A percentile compares a stretch with the other conserved stretches of the same genome.
phyloP scores from a whole-genome alignment of 306 rosid genomes.

The Casuarina cunninghamiana region DNA sequence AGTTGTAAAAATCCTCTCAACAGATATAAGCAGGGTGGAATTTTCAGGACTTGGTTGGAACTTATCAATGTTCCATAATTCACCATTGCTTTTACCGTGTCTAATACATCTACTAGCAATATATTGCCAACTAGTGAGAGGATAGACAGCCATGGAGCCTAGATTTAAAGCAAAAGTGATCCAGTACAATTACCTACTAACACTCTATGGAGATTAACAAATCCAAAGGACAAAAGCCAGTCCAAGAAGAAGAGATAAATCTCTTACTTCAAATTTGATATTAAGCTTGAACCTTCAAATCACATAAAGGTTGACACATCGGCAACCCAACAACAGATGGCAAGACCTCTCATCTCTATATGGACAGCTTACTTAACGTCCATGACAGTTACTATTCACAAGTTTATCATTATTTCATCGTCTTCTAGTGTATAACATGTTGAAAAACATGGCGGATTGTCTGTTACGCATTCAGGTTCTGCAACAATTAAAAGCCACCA shows the following conservation, averaged over 20 bases:
- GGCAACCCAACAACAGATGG: background rate
- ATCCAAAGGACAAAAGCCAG: background rate
- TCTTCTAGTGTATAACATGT: background rate
- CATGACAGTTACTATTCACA: too few species aligned
- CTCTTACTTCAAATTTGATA: background rate
- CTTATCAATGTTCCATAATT: background rate
- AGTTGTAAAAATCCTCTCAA: background rate
- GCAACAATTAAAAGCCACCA: background rate
- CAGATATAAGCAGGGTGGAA: background rate
- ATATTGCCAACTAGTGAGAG: background rate
- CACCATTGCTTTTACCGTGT: background rate
- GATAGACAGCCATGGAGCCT: background rate
- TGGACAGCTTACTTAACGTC: background rate
- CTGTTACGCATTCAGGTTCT: background rate
- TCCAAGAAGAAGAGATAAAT: background rate
- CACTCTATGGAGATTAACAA: background rate
- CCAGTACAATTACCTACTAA: background rate
- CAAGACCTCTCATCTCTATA: conserved; percentile 7
- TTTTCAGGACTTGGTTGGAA: background rate
- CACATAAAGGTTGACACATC: background rate
- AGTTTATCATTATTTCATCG: background rate
- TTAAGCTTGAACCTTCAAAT: background rate
- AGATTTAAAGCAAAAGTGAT: background rate
- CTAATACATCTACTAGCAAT: background rate
- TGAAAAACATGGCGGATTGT: background rate